Base-by-base conservation (phyloP, 129 eudicot genomes). In the Centaurea solstitialis region DNA sequence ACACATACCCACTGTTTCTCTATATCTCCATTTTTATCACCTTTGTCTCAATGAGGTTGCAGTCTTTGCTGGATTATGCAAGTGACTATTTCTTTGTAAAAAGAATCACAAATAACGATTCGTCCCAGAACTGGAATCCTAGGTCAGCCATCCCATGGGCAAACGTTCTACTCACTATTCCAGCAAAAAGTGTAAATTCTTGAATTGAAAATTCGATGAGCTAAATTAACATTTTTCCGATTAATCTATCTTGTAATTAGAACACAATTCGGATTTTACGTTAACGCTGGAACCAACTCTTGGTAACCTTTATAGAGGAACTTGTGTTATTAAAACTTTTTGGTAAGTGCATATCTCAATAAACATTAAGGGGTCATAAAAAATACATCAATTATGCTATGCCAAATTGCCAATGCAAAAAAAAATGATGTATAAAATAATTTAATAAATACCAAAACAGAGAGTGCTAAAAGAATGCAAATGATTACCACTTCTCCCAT, bases 401-500 rank as follows among this genome's bases (percentile, higher is more conserved):
- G 13, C n/a, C 9, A 17, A 68, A 24, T 41, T 17, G 13, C n/a
- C 9, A 17, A 68, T 28, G 82, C 75, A 78, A 78, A 62, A 78
- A 62, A 78, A 24, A 61, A 1, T 57, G 21, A 72, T 4, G 9
- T 37, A 39, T n/a, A 1, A 26, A 68, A 23, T 72, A 45, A 72
- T 10, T 17, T 20, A 37, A 80, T 39, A 39, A 40, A 80, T 24
- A 61, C 40, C 22, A 73, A 43, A 73, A 79, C 21, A 18, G 39
- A 70, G 28, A 62, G 20, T 37, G 61, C 40, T 70, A 70, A 50
- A 35, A 80, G 78, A 67, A 68, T 23, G 64, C 76, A 68, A 75
- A 39, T 75, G 22, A 30, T 81, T 81, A 81, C 85, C 85, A 37
- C 62, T 81, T 75, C 85, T 50, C 50, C 76, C 85, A 81, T 81